Conservation (phyloP, 2,329 filamentous ascomycete genomes). For the Diaporthe ampelina region DNA sequence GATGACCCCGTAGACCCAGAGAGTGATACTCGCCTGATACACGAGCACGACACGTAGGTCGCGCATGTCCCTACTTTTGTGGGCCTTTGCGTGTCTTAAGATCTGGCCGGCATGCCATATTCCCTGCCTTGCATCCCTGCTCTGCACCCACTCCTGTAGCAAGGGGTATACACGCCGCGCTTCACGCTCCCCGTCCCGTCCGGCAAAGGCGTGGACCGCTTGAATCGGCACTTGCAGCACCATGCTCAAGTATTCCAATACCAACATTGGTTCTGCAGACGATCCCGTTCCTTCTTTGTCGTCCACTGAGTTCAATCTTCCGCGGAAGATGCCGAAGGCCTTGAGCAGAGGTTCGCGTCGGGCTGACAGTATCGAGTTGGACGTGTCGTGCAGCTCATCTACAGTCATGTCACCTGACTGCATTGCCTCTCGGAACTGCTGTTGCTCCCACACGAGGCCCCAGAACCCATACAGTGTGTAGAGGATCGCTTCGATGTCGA, state of each 20-base stretch:
- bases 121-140: neutral
- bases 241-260: neutral
- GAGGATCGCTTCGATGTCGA: neutral
- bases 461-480: neutral
- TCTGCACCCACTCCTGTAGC: constrained; percentile 3
- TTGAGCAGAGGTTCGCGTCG: neutral
- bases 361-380: neutral
- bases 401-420: neutral
- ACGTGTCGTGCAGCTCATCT: neutral
- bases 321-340: neutral
- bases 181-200: neutral
- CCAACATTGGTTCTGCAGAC: neutral
- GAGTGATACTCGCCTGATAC: neutral
- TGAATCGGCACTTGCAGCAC: neutral
- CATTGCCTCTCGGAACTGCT: constrained; percentile 1
- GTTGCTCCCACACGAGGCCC: constrained; percentile 3
- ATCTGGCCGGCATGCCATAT: neutral
- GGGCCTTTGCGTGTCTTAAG: neutral
- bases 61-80: neutral
- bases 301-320: neutral
- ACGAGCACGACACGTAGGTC: neutral
- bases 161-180: neutral
- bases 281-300: neutral
- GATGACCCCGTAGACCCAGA: neutral
- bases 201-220: neutral